Conservation (phyloP, 1,139 yeast genomes). For the Sugiyamaella novakii region DNA sequence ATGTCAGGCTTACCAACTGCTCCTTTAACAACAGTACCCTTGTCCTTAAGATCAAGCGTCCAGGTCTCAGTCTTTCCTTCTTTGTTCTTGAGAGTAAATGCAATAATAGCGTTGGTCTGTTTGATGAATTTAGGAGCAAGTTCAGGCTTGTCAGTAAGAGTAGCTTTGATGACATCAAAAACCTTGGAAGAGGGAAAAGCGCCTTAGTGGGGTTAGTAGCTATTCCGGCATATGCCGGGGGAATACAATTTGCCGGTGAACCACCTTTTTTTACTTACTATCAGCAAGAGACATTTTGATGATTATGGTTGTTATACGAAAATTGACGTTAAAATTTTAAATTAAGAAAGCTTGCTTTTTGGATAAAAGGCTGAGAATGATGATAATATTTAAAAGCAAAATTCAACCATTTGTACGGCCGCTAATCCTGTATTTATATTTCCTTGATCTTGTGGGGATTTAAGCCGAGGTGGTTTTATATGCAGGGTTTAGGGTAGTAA, state of each 20-base stretch:
- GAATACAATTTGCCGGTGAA: no score
- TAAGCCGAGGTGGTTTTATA: constrained; percentile 15
- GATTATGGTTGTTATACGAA: not conserved
- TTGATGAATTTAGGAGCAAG: constrained; percentile 42
- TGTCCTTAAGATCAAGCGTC: constrained; percentile 70
- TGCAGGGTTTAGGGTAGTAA: constrained; percentile 2
- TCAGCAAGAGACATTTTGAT: constrained; percentile 28
- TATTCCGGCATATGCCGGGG: no score
- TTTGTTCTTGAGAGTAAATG: constrained; percentile 69
- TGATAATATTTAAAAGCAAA: no score
- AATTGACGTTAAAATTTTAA: no score
- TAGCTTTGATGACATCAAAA: constrained; percentile 43
- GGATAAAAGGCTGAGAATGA: no score
- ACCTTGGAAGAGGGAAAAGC: constrained; percentile 47
- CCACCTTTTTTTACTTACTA: constrained; percentile 26
- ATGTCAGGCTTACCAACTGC: constrained; percentile 60
- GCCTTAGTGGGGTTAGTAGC: constrained; percentile 12
- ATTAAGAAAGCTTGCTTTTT: no score
- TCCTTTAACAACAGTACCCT: constrained; percentile 57
- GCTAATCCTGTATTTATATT: constrained; percentile 10
- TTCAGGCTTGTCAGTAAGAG: constrained; percentile 37
- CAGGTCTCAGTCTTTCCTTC: constrained; percentile 67
- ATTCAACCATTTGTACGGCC: no score
- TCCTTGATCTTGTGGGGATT: constrained; percentile 15
- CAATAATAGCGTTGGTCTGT: constrained; percentile 63